Conservation (phyloP, 1,284 basidiomycete genomes). For the Leccinum angustisporum region DNA sequence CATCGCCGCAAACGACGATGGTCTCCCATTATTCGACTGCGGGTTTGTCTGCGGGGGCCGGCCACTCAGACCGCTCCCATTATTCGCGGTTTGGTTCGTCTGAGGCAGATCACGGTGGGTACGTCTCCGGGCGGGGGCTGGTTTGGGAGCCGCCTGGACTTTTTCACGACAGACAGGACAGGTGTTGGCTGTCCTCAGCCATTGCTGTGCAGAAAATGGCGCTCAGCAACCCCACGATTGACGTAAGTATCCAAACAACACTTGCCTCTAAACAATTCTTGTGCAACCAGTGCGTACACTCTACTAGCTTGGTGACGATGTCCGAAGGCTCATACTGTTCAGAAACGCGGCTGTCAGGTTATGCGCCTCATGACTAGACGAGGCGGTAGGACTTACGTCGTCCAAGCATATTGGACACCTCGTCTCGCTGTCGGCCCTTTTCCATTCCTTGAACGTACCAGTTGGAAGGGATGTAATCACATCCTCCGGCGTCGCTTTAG, state of each 20-base stretch:
- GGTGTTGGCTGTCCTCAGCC: conserved; percentile 62
- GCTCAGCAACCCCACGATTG: neutral
- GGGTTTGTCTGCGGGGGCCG: conserved; percentile 6
- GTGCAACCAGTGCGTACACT: conserved; percentile 76
- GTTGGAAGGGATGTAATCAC: conserved; percentile 58
- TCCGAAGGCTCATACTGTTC: conserved; percentile 60
- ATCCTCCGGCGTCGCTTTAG: conserved; percentile 58
- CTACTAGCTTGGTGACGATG: conserved; percentile 57
- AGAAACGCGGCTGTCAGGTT: conserved; percentile 12
- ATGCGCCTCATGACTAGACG: neutral
- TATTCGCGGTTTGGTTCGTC: conserved; percentile 9
- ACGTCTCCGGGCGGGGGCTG: conserved; percentile 23
- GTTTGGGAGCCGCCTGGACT: conserved; percentile 37
- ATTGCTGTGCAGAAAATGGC: conserved; percentile 46
- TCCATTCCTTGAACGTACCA: conserved; percentile 67
- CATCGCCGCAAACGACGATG: conserved; percentile 18
- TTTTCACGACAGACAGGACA: conserved; percentile 66
- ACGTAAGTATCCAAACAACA: neutral
- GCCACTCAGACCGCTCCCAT: neutral
- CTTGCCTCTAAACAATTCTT: conserved; percentile 68
- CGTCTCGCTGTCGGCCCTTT: conserved; percentile 57
- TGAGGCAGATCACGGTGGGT: conserved; percentile 9
- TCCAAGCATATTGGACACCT: conserved; percentile 79
- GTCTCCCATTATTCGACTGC: conserved; percentile 17
- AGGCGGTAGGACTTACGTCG: conserved; percentile 52